Evolutionary conservation across 176 grass and related monocot genomes (phyloP), one percentile per base, ranked within the genome.

Genomic region (Zea luxurians): DNA sequence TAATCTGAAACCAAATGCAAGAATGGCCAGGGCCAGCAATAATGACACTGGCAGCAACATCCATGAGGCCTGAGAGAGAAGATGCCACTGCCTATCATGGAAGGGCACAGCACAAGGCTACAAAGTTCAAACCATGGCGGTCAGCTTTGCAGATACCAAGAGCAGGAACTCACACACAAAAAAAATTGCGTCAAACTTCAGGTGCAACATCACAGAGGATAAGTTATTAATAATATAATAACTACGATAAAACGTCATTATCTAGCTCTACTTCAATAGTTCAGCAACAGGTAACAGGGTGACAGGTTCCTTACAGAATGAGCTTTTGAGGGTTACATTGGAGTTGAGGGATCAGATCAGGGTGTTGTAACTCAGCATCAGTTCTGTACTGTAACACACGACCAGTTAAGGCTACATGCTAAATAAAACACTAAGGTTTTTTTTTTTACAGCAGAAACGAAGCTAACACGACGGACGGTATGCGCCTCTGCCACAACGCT

Each of bases 401-500:
- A 75, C 21, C 21, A 54, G 70, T 35, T 71, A 77, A 79, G 52
- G 38, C 54, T 84, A 88, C 70, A 80, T 5, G 43, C 69, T 85
- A 89, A 27, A 27, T 27, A 27, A 27, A 27, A 77, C 64, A 60
- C 66, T 82, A 85, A 66, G 17, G 27, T 0, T 27, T 27, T 27
- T 27, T 27, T 88, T 84, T 80, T 88, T 84, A 88, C 76, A 80
- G 58, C 55, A 49, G 45, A 68, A 78, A 80, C 43, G 80, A 84
- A 75, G 52, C 73, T 77, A 89, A 72, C 35, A 5, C 6, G 13
- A 71, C 1, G 12, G 13, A 71, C 1, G 12, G 81, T 73, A 66
- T 52, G 37, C 80, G 44, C 80, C 80, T 69, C 80, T 83, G 16
- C 80, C 80, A 83, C 16, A 3, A 37, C 17, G 20, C 36, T 74